Evolutionary conservation across 2,329 filamentous ascomycete species (phyloP).

Genomic region (Daldinia sp.): DNA sequence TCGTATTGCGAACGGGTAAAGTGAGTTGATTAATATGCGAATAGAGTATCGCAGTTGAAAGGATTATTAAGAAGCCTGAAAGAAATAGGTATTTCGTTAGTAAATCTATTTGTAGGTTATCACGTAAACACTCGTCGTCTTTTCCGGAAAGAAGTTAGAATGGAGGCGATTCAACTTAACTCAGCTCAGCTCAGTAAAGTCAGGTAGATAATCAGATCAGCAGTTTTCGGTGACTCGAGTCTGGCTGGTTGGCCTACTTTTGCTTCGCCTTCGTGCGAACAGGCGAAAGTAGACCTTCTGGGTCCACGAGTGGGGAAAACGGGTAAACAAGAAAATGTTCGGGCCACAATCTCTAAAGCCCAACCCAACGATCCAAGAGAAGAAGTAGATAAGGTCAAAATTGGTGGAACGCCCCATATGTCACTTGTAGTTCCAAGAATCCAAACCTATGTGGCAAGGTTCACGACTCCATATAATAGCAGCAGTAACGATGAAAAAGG

Average conservation of each 20-base stretch:
- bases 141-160: background rate
- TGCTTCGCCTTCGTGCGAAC: slow-evolving; percentile 11
- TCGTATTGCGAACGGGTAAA: slow-evolving; percentile 39
- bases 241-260: slow-evolving; percentile 7
- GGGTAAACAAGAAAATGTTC: slow-evolving; percentile 38
- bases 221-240: slow-evolving; percentile 17
- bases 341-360: slow-evolving; percentile 36
- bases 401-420: slow-evolving; percentile 23
- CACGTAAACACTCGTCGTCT: background rate
- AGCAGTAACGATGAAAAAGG: background rate
- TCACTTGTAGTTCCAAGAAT: slow-evolving; percentile 14
- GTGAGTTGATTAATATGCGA: slow-evolving; percentile 20
- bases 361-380: slow-evolving; percentile 33
- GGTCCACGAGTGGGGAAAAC: slow-evolving; percentile 30
- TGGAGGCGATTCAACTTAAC: slow-evolving; percentile 9
- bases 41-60: slow-evolving; percentile 11
- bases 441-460: slow-evolving; percentile 30
- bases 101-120: slow-evolving; percentile 8
- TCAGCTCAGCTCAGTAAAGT: slow-evolving; percentile 16
- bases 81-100: slow-evolving; percentile 20
- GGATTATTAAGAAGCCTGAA: slow-evolving; percentile 16
- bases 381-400: slow-evolving; percentile 30
- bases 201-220: slow-evolving; percentile 3
- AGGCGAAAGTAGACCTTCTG: slow-evolving; percentile 22
- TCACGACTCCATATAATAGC: slow-evolving; percentile 14